Evolutionary conservation across 352 stramenopile species (phyloP).

Genomic region (Hyaloperonospora arabidopsidis): DNA sequence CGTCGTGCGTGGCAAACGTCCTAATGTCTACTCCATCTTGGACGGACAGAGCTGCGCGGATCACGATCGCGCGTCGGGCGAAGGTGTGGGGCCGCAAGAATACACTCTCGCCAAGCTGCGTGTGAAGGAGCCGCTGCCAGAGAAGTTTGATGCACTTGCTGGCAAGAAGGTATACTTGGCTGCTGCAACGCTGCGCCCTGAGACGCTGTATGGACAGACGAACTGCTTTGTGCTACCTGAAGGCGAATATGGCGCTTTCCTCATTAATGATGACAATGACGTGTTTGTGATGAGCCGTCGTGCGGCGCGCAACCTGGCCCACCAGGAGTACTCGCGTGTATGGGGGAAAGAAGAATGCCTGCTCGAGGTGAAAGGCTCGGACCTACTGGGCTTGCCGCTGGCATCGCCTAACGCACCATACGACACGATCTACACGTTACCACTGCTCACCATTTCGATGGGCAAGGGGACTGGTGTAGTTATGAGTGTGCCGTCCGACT

Average conservation of each 20-base stretch:
- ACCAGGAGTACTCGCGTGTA: slow-evolving; percentile 88
- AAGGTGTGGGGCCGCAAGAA: slow-evolving; percentile 98
- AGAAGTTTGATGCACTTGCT: slow-evolving; percentile 64
- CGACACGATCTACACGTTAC: slow-evolving; percentile 98
- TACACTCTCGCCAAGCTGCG: slow-evolving; percentile 99
- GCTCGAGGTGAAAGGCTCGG: slow-evolving; percentile 90
- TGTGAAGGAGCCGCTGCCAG: slow-evolving; percentile 76
- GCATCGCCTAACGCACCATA: slow-evolving; percentile 94
- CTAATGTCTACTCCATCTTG: slow-evolving; percentile 97
- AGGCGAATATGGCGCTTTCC: slow-evolving; percentile 97
- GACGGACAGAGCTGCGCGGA: slow-evolving; percentile 99
- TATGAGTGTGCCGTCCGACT: slow-evolving; percentile 97
- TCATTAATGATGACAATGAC: slow-evolving; percentile 89
- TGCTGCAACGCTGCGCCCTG: slow-evolving; percentile 95
- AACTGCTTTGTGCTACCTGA: slow-evolving; percentile 99
- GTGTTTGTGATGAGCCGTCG: slow-evolving; percentile 94
- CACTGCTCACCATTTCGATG: slow-evolving; percentile 99
- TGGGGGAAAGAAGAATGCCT: slow-evolving; percentile 87
- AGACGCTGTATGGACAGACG: slow-evolving; percentile 99
- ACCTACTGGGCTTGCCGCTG: slow-evolving; percentile 95
- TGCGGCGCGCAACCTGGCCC: slow-evolving; percentile 90
- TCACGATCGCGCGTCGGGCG: slow-evolving; percentile 96
- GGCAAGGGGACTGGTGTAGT: slow-evolving; percentile 98
- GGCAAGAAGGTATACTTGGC: slow-evolving; percentile 94
- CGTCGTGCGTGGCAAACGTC: slow-evolving; percentile 92